phyloP scores from a whole-genome alignment of 2,329 filamentous ascomycete genomes.

The Colletotrichum noveboracense region DNA sequence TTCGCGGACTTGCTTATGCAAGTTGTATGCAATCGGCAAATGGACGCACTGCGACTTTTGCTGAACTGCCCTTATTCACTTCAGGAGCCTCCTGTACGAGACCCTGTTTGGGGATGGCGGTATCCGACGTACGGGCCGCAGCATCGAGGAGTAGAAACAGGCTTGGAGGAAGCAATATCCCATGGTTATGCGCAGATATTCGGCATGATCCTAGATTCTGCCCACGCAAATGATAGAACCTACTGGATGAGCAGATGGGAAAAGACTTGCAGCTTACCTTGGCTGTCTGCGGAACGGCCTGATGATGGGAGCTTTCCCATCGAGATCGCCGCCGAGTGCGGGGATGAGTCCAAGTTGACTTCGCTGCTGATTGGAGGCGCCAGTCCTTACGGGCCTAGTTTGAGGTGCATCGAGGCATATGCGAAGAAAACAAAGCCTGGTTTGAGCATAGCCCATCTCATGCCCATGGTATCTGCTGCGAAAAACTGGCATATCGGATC shows the following conservation, averaged over 20 bases:
- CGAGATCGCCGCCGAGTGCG: not conserved
- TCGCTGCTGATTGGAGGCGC: not conserved
- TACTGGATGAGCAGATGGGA: not conserved
- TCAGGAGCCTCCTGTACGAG: not conserved
- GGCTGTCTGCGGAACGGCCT: not conserved
- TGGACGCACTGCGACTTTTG: not conserved
- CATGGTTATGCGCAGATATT: not conserved
- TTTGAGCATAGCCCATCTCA: not conserved
- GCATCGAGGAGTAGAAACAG: not conserved
- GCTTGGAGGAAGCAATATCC: not conserved
- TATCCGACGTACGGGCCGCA: not conserved
- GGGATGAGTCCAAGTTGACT: not conserved
- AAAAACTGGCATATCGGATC: not conserved
- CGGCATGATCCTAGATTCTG: not conserved
- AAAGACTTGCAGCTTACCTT: not conserved
- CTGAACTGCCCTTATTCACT: not conserved
- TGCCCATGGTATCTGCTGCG: not conserved
- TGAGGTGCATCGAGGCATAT: not conserved
- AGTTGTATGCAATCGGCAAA: not conserved
- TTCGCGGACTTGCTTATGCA: not conserved
- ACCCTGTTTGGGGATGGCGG: not conserved
- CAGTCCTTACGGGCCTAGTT: not conserved
- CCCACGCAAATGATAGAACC: not conserved
- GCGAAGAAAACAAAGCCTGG: not conserved
- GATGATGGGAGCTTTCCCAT: not conserved